A percentile compares a stretch with the other conserved stretches of the same genome.
phyloP scores from a whole-genome alignment of 768 basidiomycete genomes.

The Antrodiella citrinella region DNA sequence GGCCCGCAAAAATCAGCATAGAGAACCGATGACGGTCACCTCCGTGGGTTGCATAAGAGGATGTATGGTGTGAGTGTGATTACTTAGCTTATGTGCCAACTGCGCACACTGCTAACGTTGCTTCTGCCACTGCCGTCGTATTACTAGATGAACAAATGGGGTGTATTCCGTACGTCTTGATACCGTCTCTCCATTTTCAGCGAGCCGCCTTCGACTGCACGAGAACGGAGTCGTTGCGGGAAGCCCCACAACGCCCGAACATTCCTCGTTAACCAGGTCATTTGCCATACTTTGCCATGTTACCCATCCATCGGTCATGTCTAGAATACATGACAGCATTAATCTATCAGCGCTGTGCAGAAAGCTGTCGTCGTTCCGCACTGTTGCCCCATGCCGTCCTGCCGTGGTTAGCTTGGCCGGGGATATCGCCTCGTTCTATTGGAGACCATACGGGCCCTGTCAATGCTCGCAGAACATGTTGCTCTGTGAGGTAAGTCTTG shows the following conservation, averaged over 20 bases:
- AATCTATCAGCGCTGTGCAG: neutral
- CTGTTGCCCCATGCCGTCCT: neutral
- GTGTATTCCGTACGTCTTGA: neutral
- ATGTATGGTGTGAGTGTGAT: too few species aligned
- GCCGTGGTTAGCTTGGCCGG: neutral
- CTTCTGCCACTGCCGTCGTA: too few species aligned
- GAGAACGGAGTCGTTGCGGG: neutral
- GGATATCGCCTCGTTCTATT: neutral
- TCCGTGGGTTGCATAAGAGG: too few species aligned
- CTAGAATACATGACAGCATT: neutral
- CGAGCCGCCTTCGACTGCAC: neutral
- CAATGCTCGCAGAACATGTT: neutral
- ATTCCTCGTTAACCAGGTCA: neutral
- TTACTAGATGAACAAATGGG: too few species aligned
- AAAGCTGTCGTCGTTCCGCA: neutral
- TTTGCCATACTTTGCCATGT: neutral
- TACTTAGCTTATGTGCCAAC: too few species aligned
- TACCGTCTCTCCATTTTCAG: neutral
- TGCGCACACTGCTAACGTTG: too few species aligned
- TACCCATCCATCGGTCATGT: neutral
- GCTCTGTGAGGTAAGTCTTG: neutral
- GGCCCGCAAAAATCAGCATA: neutral
- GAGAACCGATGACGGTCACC: neutral
- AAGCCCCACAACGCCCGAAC: neutral
- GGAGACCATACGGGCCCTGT: neutral